Conservation (phyloP, 306 rosid species). For the Benincasa hispida region DNA sequence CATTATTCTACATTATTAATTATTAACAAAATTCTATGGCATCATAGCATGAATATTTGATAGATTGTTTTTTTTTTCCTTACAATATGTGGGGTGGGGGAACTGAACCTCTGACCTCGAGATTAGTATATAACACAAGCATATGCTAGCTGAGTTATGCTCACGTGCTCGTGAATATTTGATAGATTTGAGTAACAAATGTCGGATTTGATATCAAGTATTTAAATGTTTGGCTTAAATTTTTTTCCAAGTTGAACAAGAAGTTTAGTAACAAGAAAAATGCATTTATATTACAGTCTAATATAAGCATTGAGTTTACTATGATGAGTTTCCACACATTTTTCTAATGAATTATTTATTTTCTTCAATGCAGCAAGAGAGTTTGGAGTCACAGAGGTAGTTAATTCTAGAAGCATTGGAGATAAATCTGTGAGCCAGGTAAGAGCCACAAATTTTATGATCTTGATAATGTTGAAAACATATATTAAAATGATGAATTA, state of each 20-base stretch:
- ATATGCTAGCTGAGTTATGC: too few relatives aligned
- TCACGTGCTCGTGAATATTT: too few relatives aligned
- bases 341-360: not conserved
- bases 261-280: not conserved
- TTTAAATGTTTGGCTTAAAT: not conserved
- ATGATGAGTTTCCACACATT: not conserved
- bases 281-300: not conserved
- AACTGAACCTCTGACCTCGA: too few relatives aligned
- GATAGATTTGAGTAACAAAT: too few relatives aligned
- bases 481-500: not conserved
- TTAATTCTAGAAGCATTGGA: slow-evolving; percentile 29
- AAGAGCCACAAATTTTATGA: not conserved
- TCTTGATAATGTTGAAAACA: not conserved
- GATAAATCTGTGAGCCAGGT: slow-evolving; percentile 72
- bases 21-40: too few relatives aligned
- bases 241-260: not conserved
- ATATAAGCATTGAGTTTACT: not conserved
- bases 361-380: slow-evolving; percentile 37
- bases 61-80: too few relatives aligned
- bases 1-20: not conserved
- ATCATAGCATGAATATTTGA: not conserved
- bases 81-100: too few relatives aligned
- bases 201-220: too few relatives aligned
- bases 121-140: too few relatives aligned
- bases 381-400: slow-evolving; percentile 67